A percentile compares a stretch with the other conserved stretches of the same genome.
Conservation (phyloP, 495 filamentous ascomycete genomes). For the Penicillium chermesinum region DNA sequence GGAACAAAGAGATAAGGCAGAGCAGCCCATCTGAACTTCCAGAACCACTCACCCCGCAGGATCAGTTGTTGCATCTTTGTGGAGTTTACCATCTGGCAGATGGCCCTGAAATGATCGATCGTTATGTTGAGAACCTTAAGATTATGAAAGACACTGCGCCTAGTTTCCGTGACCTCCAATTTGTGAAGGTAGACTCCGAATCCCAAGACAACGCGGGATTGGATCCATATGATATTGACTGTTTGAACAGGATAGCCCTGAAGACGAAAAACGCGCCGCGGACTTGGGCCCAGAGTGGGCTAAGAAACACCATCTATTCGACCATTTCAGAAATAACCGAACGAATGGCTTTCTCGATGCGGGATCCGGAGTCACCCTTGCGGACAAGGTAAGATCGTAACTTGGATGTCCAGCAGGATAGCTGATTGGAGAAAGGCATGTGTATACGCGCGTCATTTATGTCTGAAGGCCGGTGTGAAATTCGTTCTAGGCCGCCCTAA, state of each 20-base stretch:
- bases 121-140: conserved; percentile 11
- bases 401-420: conserved; percentile 1
- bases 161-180: conserved; percentile 13
- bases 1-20: conserved; percentile 9
- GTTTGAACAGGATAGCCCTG: background rate
- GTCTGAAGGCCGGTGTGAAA: conserved; percentile 15
- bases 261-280: conserved; percentile 7
- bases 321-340: conserved; percentile 9
- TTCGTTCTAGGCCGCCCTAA: conserved; percentile 12
- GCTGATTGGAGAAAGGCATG: no score
- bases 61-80: conserved; percentile 11
- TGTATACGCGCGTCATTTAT: conserved; percentile 13
- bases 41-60: conserved; percentile 9
- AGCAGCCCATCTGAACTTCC: conserved; percentile 7
- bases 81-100: conserved; percentile 12
- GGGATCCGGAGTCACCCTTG: conserved; percentile 12
- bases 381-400: conserved; percentile 12
- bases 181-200: conserved; percentile 14
- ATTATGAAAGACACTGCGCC: conserved; percentile 15
- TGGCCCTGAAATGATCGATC: conserved; percentile 9
- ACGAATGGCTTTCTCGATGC: conserved; percentile 17
- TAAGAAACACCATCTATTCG: conserved; percentile 13
- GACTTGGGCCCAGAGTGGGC: conserved; percentile 9
- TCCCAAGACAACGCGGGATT: background rate
- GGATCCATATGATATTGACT: background rate